Evolutionary conservation across 306 rosid genomes (phyloP), one percentile per base, ranked within the genome.

Genomic region (Quercus berberidifolia): DNA sequence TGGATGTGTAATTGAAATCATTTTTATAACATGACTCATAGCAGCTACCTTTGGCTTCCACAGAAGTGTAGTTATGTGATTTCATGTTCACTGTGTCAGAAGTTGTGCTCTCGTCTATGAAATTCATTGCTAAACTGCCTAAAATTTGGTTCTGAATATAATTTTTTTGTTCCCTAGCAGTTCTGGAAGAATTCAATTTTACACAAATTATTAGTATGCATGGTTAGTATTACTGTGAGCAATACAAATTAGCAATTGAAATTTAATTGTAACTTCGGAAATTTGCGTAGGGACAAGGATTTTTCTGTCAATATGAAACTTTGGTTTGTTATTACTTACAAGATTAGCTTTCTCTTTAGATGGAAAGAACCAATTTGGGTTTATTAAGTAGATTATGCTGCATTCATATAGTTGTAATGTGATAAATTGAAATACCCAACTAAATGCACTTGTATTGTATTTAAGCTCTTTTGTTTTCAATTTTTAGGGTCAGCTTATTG

Each of bases 401-500:
- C 51, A 67, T 67, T 67, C 71, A 33, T 67, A 33, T 18, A 8
- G 52, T 67, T 33, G 52, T 67, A 67, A 15, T 19, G 6, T 67
- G 51, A 33, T 63, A 28, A 15, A 33, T 33, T 19, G 71, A 19
- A 30, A 33, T 35, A 31, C 2, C 38, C 51, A 31, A 14, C 51
- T 19, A 38, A 30, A 64, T 15, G 41, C 17, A 30, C 1, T 67
- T 33, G 7, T 67, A 46, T 18, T 67, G 35, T 59, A 21, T 20
- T 20, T 20, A 21, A 10, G 30, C 65, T 23, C 30, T 20, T 59
- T 23, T 13, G 4, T 58, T 59, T 59, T 23, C 3, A 9, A 30
- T 82, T 85, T 86, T 80, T 87, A 94, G 99, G 74, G 82, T 94
- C 79, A 75, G 88, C 87, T 83, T 94, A 83, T 82, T 94, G 87